Evolutionary conservation across 805 yeast genomes (phyloP), one percentile per base, ranked within the genome.

Genomic region (Kazachstania bromeliacearum): DNA sequence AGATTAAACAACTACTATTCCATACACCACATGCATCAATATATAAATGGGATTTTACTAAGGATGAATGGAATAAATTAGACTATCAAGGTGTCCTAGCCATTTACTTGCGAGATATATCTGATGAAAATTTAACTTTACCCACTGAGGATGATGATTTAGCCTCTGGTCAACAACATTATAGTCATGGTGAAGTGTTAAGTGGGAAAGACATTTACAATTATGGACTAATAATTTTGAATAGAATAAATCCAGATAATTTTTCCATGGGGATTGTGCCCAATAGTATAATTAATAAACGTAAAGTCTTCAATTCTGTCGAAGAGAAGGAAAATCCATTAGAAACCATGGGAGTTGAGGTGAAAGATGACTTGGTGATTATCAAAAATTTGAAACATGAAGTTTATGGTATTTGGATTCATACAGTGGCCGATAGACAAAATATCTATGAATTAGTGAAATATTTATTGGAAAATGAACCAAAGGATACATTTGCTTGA

Each of bases 331-430:
- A 44, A 21, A 50, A 57, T 33, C 63, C 63, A 1, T 41, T 64
- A 33, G 62, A 60, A 34, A 71, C 68, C 37, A 71, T 80, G 71
- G 75, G 77, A 33, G 75, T 77, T 25, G 89, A 82, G 45, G 68
- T 74, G 40, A 75, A 76, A 43, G 84, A 76, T 39, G 80, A 78
- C 38, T 65, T 81, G 51, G 73, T 83, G 28, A 82, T 83, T 37
- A 71, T 83, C 15, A 77, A 77, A 52, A 78, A 76, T 48, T 61
- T 78, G 34, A 62, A 71, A 34, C 85, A 81, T 16, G 83, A 79
- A 31, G 78, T 81, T 9, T 82, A 70, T 54, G 94, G 94, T 1
- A 61, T 83, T 33, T 83, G 92, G 92, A 68, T 82, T 15, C 83
- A 79, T 51, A 75, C 80, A 38, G 77, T 70, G 31, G 73, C 68